Conservation (phyloP, 352 stramenopile species). For the Globisporangium cystogenes region DNA sequence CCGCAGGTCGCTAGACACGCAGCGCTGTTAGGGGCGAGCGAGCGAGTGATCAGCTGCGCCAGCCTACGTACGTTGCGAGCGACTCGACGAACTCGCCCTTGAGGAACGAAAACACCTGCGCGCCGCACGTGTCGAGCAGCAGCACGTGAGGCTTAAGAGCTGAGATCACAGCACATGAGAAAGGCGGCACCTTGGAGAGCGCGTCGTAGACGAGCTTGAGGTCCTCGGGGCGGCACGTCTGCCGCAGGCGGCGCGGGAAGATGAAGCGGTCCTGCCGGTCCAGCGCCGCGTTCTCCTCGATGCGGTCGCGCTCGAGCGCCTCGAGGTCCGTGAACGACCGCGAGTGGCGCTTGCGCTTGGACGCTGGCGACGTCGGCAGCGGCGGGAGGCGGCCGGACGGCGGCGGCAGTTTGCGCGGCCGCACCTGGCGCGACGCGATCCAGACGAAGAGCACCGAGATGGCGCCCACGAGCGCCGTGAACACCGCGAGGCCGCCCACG, state of each 20-base stretch:
- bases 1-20: slow-evolving; percentile 59
- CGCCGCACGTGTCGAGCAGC: not conserved
- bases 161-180: too few species aligned
- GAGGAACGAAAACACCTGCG: slow-evolving; percentile 66
- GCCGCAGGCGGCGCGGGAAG: slow-evolving; percentile 47
- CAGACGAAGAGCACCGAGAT: slow-evolving; percentile 66
- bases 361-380: slow-evolving; percentile 56
- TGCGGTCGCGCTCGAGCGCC: slow-evolving; percentile 49
- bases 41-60: too few species aligned
- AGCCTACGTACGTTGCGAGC: slow-evolving; percentile 39
- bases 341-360: slow-evolving; percentile 68
- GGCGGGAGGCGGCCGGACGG: slow-evolving; percentile 18
- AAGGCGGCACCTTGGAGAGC: slow-evolving; percentile 60
- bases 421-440: slow-evolving; percentile 76
- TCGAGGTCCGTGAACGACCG: slow-evolving; percentile 70
- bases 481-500: slow-evolving; percentile 38
- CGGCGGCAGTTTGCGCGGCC: slow-evolving; percentile 38
- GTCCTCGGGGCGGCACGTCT: slow-evolving; percentile 64
- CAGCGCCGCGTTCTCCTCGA: slow-evolving; percentile 53
- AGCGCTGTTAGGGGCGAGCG: too few species aligned
- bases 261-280: slow-evolving; percentile 64
- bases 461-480: slow-evolving; percentile 32
- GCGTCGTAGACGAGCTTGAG: slow-evolving; percentile 79
- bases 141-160: too few species aligned
- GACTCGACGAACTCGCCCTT: slow-evolving; percentile 58